Evolutionary conservation across 164 flowering plant species (phyloP), one percentile per base, ranked within the genome.

Genomic region (Umbellularia californica): DNA sequence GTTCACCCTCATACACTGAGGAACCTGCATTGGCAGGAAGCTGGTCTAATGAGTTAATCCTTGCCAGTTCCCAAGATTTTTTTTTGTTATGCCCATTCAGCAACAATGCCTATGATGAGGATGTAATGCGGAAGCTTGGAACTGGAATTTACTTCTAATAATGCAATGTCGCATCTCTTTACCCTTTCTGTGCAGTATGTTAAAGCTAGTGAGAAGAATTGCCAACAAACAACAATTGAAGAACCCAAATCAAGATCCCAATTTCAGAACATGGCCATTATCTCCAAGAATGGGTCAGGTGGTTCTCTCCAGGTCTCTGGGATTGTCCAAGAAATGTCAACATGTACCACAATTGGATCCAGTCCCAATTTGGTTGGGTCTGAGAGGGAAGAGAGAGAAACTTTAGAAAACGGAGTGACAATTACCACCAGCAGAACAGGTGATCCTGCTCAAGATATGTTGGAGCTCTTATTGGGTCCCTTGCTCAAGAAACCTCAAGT

Each of bases 391-490:
- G 70, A 67, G 41, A 72, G 20, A 50, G 80, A 65, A 14, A 70
- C 20, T 35, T 71, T 71, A 35, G 19, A 58, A 13, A 64, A 68
- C 23, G 73, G 15, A 52, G 62, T n/a, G 69, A 19, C 62, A 9
- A 3, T 25, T 14, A 65, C 58, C 68, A 68, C 64, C 14, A 75
- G 65, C 58, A 77, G 71, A 69, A 81, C 85, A 2, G 90, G 86
- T 71, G 87, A 90, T 82, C 83, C 92, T 65, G 77, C 88, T 68
- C 81, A 81, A 74, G 97, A 88, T 74, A 88, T 91, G 94, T 74
- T 91, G 77, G 79, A 86, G 76, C 76, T 91, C 70, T 83, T 88
- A 76, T 80, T 91, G 72, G 97, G 97, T 69, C 91, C 91, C 20
- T 74, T 84, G 79, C 83, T 88, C 3, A 83, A 68, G 75, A 84